phyloP scores from a whole-genome alignment of 371 early-diverging fungal species.

The Mucor lusitanicus region DNA sequence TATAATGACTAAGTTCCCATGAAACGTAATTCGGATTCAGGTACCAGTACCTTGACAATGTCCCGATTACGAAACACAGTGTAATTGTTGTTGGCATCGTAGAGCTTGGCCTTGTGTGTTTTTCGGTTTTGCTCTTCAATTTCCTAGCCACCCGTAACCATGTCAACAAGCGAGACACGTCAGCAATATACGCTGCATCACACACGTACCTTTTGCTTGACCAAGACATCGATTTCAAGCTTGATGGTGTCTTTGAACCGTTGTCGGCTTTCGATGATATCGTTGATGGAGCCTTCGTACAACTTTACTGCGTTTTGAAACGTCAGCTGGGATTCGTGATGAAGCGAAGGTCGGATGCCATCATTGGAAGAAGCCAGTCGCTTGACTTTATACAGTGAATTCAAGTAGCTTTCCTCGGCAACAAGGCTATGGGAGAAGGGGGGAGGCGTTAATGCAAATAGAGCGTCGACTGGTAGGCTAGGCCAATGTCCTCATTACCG shows the following conservation, averaged over 20 bases:
- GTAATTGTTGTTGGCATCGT: conserved; percentile 39
- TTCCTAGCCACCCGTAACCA: conserved; percentile 18
- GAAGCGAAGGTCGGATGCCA: conserved; percentile 8
- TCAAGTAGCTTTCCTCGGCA: conserved; percentile 46
- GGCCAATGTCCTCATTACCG: conserved; percentile 33
- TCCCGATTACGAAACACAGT: conserved; percentile 40
- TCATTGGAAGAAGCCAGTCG: conserved; percentile 22
- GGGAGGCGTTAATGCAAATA: background rate
- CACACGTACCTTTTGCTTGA: conserved; percentile 18
- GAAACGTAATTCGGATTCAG: background rate
- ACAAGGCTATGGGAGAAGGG: background rate
- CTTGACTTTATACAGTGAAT: conserved; percentile 31
- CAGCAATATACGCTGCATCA: background rate
- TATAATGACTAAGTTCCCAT: background rate
- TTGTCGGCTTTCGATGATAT: conserved; percentile 26
- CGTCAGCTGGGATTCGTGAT: background rate
- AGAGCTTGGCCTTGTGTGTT: conserved; percentile 25
- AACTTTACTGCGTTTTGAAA: conserved; percentile 33
- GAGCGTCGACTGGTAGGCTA: background rate
- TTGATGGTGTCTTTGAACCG: conserved; percentile 21
- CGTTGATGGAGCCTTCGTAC: conserved; percentile 34
- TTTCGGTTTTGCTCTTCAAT: conserved; percentile 37
- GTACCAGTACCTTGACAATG: conserved; percentile 37
- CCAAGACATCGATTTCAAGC: conserved; percentile 20
- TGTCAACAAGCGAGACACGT: background rate